phyloP scores from a whole-genome alignment of 768 basidiomycete genomes.

The Xerocomellus intermedius region DNA sequence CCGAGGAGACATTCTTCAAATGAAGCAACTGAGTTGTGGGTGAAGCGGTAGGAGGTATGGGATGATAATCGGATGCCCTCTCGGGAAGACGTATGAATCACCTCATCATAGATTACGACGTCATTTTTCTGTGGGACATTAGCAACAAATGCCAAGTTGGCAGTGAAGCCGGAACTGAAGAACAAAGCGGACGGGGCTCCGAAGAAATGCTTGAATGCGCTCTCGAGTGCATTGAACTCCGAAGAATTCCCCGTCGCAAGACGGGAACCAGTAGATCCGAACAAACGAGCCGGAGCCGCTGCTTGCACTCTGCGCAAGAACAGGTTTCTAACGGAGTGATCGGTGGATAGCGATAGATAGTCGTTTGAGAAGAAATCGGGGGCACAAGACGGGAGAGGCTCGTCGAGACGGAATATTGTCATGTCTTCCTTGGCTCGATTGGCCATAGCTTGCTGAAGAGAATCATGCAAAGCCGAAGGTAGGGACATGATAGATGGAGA shows the following conservation, averaged over 20 bases:
- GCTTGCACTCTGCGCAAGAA: conserved; percentile 33
- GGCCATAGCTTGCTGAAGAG: conserved; percentile 17
- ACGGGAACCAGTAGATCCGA: conserved; percentile 52
- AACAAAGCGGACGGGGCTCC: conserved; percentile 43
- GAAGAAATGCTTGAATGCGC: conserved; percentile 11
- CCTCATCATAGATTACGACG: conserved; percentile 50
- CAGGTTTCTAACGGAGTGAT: conserved; percentile 28
- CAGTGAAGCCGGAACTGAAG: conserved; percentile 54
- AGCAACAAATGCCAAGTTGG: conserved; percentile 50
- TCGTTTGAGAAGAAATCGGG: conserved; percentile 49
- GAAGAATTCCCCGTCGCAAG: conserved; percentile 41
- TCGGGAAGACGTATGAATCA: conserved; percentile 50
- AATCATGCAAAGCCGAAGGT: conserved; percentile 3
- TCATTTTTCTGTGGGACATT: conserved; percentile 45
- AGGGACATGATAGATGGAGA: conserved; percentile 10
- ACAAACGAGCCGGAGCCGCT: conserved; percentile 20
- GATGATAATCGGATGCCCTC: conserved; percentile 49
- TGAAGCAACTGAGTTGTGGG: conserved; percentile 44
- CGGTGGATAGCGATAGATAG: conserved; percentile 46
- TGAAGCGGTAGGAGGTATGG: conserved; percentile 34
- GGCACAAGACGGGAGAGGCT: conserved; percentile 19
- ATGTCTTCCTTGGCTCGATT: conserved; percentile 6
- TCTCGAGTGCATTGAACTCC: conserved; percentile 15
- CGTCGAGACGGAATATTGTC: conserved; percentile 11
- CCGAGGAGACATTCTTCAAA: conserved; percentile 32